Base-by-base conservation (phyloP, 2,329 filamentous ascomycete genomes). In the Ophidiomyces ophidiicola region DNA sequence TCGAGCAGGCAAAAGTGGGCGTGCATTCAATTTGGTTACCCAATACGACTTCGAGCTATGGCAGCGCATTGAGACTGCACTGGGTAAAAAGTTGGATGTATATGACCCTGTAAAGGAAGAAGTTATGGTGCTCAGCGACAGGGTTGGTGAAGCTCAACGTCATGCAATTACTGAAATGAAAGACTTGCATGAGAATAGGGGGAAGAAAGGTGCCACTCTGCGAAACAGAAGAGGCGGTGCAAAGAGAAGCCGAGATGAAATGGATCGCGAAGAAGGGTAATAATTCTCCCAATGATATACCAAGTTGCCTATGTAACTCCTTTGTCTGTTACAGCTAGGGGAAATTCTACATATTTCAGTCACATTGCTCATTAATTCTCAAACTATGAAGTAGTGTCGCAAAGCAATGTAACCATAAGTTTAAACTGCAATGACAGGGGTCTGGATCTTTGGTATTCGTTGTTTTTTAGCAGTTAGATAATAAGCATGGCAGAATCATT, bases 21-120 rank as follows among this genome's bases (percentile, higher is more conserved):
- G 82, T 39, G 85, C 86, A 6, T 72, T 94, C 32, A 83, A 71
- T 36, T 61, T 94, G 3, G 79, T 90, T 4, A 93, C 83, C 0
- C 86, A 94, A 59, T 93, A 92, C 50, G 86, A 93, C 52, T 65
- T 87, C 1, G 82, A 87, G 57, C 71, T 90, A 24, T 92, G 76
- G 61, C 64, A 80, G 52, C 69, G 85, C 14, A 93, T 93, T 36
- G 87, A 94, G 60, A 75, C 76, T 4, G 83, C 85, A 0, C 65
- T 94, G 8, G 83, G 82, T 5, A 81, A 80, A 64, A 78, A 87
- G 63, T 65, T 90, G 41, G 61, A 69, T 0, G 76, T 82, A 56
- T 82, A 82, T 54, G 65, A 72, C 5, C 69, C 74, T 0, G 75
- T 79, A 38, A 83, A 84, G 62, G 83, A 88, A 20, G 84, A 92